These are phyloP conservation scores for Echinochloa phyllopogon DNA, from an alignment of 176 grass and related monocot genomes.

Conservation along the genomic window DNA sequence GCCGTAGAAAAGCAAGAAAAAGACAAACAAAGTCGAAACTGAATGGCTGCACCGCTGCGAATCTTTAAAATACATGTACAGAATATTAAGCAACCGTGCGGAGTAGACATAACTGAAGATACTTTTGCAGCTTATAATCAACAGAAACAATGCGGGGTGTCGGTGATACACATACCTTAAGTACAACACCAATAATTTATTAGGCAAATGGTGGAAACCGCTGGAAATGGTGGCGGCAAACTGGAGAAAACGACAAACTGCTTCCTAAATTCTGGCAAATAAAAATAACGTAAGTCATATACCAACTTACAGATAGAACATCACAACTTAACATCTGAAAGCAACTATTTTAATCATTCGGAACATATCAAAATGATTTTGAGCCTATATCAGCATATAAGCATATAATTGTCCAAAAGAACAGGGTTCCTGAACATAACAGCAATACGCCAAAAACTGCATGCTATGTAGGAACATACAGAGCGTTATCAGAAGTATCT, in stretches of 20 bases:
- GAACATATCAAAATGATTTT: not conserved
- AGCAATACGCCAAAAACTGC: not conserved
- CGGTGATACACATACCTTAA: slow-evolving; percentile 21
- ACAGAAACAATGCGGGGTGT: not conserved
- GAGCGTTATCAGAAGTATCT: not conserved
- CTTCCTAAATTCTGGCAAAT: not conserved
- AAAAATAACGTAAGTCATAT: not conserved
- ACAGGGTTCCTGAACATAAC: not conserved
- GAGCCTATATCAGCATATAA: not conserved
- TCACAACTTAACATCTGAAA: not conserved
- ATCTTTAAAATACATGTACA: not conserved
- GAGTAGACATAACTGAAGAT: not conserved
- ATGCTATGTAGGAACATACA: not conserved
- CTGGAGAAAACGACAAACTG: not conserved
- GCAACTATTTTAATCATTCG: not conserved
- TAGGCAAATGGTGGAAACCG: slow-evolving; percentile 15
- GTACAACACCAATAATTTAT: slow-evolving; percentile 2
- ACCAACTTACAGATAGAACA: not conserved
- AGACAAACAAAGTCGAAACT: not conserved
- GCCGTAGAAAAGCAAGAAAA: not conserved
- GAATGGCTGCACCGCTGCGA: not conserved
- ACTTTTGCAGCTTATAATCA: not conserved
- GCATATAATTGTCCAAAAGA: not conserved
- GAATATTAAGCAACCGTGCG: not conserved
- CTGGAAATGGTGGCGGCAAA: slow-evolving; percentile 12